Conservation (phyloP, 2,329 filamentous ascomycete genomes). For the Cladophialophora exuberans region DNA sequence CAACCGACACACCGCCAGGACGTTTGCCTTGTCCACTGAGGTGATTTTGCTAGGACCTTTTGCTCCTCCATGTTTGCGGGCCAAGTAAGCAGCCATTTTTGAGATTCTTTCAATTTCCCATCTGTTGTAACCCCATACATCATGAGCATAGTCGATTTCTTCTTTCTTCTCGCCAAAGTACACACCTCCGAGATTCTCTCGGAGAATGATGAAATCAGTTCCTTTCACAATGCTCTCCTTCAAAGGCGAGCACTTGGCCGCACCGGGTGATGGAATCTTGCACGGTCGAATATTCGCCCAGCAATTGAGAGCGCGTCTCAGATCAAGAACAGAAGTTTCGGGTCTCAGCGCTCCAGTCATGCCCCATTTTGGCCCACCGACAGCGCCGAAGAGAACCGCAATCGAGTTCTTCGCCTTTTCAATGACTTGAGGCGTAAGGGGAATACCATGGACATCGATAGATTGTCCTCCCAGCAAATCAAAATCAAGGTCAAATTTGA, state of each 20-base stretch:
- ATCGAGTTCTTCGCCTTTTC: constrained; percentile 76
- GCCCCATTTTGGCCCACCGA: constrained; percentile 91
- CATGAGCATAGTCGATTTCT: constrained; percentile 54
- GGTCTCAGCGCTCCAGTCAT: constrained; percentile 65
- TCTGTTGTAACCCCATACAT: constrained; percentile 82
- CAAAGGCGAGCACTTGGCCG: constrained; percentile 79
- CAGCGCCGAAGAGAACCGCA: constrained; percentile 84
- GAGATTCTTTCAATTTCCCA: constrained; percentile 82
- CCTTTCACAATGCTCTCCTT: constrained; percentile 75
- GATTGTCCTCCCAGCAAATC: constrained; percentile 84
- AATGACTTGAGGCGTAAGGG: constrained; percentile 79
- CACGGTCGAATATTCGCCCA: constrained; percentile 89
- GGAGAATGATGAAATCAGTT: constrained; percentile 54
- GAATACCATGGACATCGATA: constrained; percentile 75
- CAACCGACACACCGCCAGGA: constrained; percentile 80
- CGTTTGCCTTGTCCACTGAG: constrained; percentile 91
- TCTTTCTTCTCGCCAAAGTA: constrained; percentile 49
- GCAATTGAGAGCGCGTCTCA: constrained; percentile 84
- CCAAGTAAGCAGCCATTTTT: constrained; percentile 75
- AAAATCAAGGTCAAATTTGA: constrained; percentile 79
- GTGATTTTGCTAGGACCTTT: constrained; percentile 71
- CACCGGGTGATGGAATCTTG: constrained; percentile 54
- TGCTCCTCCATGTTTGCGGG: constrained; percentile 63
- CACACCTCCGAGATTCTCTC: constrained; percentile 56
- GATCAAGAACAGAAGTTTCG: constrained; percentile 81